Evolutionary conservation across 192 early-diverging fungal species (phyloP).

Genomic region (Backusella tuberculispora): DNA sequence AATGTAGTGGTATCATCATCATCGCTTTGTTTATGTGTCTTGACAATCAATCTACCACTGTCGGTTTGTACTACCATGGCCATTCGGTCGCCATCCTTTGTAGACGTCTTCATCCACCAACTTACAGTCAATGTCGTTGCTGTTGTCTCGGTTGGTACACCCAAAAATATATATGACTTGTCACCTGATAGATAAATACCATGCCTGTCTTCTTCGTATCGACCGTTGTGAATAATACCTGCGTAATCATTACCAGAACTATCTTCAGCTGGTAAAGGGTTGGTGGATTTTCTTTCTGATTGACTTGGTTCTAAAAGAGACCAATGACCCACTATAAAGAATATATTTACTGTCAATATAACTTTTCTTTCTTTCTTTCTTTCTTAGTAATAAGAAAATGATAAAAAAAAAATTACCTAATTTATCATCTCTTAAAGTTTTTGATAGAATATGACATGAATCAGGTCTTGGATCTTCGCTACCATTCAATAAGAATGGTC

Average conservation of each 20-base stretch:
- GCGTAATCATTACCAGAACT: constrained; percentile 35
- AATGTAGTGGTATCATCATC: neutral
- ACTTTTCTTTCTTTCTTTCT: neutral
- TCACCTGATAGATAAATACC: constrained; percentile 30
- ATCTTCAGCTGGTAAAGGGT: constrained; percentile 28
- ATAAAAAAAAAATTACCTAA: too few species aligned
- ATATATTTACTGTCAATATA: neutral
- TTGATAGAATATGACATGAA: constrained; percentile 28
- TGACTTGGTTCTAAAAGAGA: constrained; percentile 7
- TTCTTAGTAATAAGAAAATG: too few species aligned
- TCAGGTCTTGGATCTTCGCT: neutral
- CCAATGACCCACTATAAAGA: constrained; percentile 39
- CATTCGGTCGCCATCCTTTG: constrained; percentile 18
- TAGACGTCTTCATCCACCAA: constrained; percentile 39
- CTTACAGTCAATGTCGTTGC: constrained; percentile 33
- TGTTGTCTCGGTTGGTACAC: constrained; percentile 24
- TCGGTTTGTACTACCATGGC: constrained; percentile 41
- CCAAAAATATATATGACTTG: constrained; percentile 34
- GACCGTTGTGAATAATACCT: constrained; percentile 29
- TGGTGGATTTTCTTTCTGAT: neutral
- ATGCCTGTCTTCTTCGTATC: neutral
- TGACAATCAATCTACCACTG: constrained; percentile 24
- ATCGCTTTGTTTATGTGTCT: neutral
- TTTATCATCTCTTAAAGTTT: constrained; percentile 18
- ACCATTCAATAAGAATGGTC: constrained; percentile 39